Evolutionary conservation across 352 stramenopile species (phyloP), one percentile per base, ranked within the genome.

Genomic region (Blastocystis sp.): DNA sequence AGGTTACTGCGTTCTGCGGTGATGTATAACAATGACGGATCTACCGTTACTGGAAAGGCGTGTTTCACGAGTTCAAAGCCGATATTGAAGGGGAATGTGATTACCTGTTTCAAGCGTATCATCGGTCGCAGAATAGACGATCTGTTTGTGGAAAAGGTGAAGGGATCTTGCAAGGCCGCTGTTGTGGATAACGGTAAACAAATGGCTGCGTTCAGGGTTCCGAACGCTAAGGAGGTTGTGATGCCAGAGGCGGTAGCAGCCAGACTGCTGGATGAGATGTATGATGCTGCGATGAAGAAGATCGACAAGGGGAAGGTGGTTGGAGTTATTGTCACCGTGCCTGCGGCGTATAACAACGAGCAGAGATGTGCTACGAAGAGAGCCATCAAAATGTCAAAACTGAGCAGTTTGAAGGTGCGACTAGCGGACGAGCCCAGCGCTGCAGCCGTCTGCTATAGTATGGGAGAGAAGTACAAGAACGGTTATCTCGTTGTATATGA

Each of bases 401-500:
- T 84, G 0, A 67, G 53, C 23, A 34, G 28, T 34, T 53, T 21
- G 7, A 38, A 62, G 11, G 60, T 84, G 19, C 3, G 19, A n/a
- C n/a, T 78, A 45, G 3, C 62, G n/a, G 98, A 96, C 90, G 96
- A 99, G 91, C 96, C 96, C 53, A 94, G 97, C 34, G 95, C 96
- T 59, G 96, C 96, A 66, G 96, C 96, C 67, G 97, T 99, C 90
- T 96, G 96, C 19, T 99, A 99, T 90, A 96, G 96, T 52, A 91
- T 99, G 34, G 96, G 98, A 89, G 96, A 98, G 91, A 91, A 97
- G 93, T n/a, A 90, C 19, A 92, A 93, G 40, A 92, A 95, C 41
- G 96, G 97, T 89, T 93, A 97, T 89, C 95, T 98, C 34, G 91
- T 98, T 41, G 97, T 99, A 78, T 98, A 98, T 77, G 96, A 99